These are phyloP conservation scores for Aureobasidium namibiae DNA, from an alignment of 2,329 filamentous ascomycete genomes.

Conservation along the genomic window DNA sequence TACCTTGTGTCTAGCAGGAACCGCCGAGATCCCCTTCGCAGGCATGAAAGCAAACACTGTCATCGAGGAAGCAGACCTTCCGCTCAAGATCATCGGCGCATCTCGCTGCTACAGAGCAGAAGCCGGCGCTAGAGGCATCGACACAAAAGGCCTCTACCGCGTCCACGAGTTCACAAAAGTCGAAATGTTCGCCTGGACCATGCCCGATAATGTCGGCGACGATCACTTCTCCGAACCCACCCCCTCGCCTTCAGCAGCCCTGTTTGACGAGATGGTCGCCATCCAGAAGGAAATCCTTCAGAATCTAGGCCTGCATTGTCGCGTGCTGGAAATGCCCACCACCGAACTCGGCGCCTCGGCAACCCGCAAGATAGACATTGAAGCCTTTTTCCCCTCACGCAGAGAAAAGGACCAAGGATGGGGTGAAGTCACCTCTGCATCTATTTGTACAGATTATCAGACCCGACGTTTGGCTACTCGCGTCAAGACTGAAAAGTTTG, in stretches of 20 bases:
- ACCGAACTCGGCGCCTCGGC: slow-evolving; percentile 85
- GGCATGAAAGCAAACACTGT: slow-evolving; percentile 74
- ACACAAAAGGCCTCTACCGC: slow-evolving; percentile 90
- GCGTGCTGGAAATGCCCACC: slow-evolving; percentile 86
- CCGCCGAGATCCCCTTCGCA: slow-evolving; percentile 89
- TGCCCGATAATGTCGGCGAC: slow-evolving; percentile 39
- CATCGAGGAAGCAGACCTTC: slow-evolving; percentile 58
- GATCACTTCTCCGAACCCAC: slow-evolving; percentile 21
- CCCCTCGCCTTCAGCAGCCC: slow-evolving; percentile 38
- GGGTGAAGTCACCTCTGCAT: slow-evolving; percentile 88
- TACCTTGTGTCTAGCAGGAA: slow-evolving; percentile 70
- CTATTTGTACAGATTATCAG: slow-evolving; percentile 93
- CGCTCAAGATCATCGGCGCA: slow-evolving; percentile 70
- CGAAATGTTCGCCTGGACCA: slow-evolving; percentile 90
- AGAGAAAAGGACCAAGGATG: slow-evolving; percentile 60
- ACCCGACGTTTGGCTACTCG: slow-evolving; percentile 71
- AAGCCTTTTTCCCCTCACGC: slow-evolving; percentile 85
- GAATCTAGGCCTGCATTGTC: slow-evolving; percentile 71
- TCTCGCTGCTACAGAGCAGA: slow-evolving; percentile 95
- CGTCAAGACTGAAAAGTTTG: slow-evolving; percentile 43
- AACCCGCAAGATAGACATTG: slow-evolving; percentile 81
- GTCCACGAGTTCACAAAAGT: slow-evolving; percentile 99
- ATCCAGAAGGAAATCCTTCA: slow-evolving; percentile 79
- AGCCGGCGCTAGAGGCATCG: slow-evolving; percentile 78
- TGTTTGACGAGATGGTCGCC: slow-evolving; percentile 79